phyloP scores from a whole-genome alignment of 495 filamentous ascomycete genomes.

The Neurospora sp. region DNA sequence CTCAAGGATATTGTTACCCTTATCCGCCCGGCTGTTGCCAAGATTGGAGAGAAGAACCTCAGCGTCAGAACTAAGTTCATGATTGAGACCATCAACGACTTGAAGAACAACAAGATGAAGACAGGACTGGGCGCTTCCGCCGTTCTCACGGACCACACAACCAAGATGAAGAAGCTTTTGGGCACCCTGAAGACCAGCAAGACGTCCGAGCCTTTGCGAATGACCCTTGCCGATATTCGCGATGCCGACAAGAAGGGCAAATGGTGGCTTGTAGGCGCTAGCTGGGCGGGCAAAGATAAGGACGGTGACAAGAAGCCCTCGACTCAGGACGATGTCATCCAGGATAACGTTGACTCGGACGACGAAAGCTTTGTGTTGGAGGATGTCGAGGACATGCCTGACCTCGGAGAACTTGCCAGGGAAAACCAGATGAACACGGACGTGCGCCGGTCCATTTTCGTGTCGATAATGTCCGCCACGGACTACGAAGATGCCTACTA shows the following conservation, averaged over 20 bases:
- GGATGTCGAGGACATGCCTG: slow-evolving; percentile 43
- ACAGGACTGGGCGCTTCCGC: slow-evolving; percentile 51
- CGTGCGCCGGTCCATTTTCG: slow-evolving; percentile 83
- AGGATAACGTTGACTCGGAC: slow-evolving; percentile 17
- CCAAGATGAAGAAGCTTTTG: slow-evolving; percentile 72
- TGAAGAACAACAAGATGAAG: slow-evolving; percentile 91
- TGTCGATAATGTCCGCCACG: slow-evolving; percentile 75
- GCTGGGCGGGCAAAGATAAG: slow-evolving; percentile 52
- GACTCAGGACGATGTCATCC: slow-evolving; percentile 27
- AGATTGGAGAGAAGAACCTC: slow-evolving; percentile 55
- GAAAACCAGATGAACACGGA: slow-evolving; percentile 93
- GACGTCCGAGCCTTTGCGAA: slow-evolving; percentile 69
- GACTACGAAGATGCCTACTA: slow-evolving; percentile 77
- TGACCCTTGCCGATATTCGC: slow-evolving; percentile 69
- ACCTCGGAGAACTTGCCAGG: slow-evolving; percentile 64
- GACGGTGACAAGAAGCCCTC: slow-evolving; percentile 10
- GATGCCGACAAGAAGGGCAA: slow-evolving; percentile 80
- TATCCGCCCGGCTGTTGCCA: slow-evolving; percentile 60
- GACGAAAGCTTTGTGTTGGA: slow-evolving; percentile 18
- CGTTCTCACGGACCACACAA: slow-evolving; percentile 64
- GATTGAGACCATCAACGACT: slow-evolving; percentile 89
- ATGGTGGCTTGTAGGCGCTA: slow-evolving; percentile 96
- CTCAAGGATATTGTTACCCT: slow-evolving; percentile 81
- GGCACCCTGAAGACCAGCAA: slow-evolving; percentile 64
- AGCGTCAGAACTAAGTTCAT: slow-evolving; percentile 93